Conservation (phyloP, 2,329 filamentous ascomycete species). For the Neobulgaria alba region DNA sequence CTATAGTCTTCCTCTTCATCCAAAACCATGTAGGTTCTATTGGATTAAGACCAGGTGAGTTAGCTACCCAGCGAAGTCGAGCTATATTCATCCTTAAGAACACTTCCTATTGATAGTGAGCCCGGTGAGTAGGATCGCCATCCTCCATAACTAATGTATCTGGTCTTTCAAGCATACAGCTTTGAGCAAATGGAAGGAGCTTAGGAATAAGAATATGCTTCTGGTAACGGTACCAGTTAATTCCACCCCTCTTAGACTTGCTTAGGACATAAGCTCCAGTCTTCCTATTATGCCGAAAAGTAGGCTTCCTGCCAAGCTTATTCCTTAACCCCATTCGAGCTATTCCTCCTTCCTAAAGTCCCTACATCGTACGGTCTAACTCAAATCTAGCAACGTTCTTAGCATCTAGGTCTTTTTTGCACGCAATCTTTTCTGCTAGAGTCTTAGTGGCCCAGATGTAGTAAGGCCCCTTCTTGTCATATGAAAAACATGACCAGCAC, state of each 20-base stretch:
- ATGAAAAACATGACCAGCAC: slow-evolving; percentile 2
- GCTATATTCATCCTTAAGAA: background rate
- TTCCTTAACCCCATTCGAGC: no score
- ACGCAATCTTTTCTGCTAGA: background rate
- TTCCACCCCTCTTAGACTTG: no score
- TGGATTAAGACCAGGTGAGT: slow-evolving; percentile 5
- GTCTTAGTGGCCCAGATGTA: slow-evolving; percentile 1
- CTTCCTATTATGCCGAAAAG: no score
- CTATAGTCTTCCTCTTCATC: slow-evolving; percentile 3
- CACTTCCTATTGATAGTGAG: background rate
- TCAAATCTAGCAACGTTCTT: background rate
- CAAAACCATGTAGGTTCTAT: slow-evolving; percentile 4
- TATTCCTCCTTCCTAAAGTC: no score
- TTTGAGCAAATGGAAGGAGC: slow-evolving; percentile 1
- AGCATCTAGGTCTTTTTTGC: background rate
- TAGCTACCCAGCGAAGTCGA: slow-evolving; percentile 1
- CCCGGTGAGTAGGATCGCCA: background rate
- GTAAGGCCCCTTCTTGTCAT: slow-evolving; percentile 3
- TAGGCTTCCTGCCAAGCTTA: no score
- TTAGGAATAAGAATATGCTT: background rate
- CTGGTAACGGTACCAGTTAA: no score
- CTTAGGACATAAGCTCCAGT: no score
- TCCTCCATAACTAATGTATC: background rate
- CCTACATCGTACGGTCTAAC: background rate
- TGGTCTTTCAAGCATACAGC: background rate